Conservation (phyloP, 441 rosid species). For the Melastoma candidum region DNA sequence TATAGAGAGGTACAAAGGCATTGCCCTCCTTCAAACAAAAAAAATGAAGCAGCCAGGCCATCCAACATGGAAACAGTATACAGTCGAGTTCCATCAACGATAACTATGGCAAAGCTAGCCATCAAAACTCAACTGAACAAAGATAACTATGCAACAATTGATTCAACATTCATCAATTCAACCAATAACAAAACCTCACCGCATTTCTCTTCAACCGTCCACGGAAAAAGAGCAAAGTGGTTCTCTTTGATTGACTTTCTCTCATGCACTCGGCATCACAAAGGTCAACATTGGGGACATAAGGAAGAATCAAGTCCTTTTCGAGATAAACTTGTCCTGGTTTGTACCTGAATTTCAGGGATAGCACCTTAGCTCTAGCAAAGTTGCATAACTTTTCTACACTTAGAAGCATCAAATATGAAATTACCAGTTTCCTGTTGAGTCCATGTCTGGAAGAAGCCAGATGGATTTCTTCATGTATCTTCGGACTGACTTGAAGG, state of each 20-base stretch:
- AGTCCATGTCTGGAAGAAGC: constrained; percentile 96
- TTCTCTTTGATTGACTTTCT: constrained; percentile 49
- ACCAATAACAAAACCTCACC: constrained; percentile 34
- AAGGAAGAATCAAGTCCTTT: constrained; percentile 94
- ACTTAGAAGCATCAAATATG: constrained; percentile 6
- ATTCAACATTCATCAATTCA: too few relatives aligned
- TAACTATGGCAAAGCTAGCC: too few relatives aligned
- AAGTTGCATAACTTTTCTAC: too few relatives aligned
- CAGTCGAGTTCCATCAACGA: too few relatives aligned
- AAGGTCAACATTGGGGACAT: constrained; percentile 70
- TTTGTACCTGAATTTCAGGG: constrained; percentile 56
- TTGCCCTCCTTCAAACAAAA: too few relatives aligned
- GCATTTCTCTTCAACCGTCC: constrained; percentile 96
- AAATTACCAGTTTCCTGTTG: constrained; percentile 83
- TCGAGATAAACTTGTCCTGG: constrained; percentile 91
- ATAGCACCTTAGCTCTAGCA: neutral
- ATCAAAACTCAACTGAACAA: too few relatives aligned
- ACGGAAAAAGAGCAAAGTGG: constrained; percentile 62
- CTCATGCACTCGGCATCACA: constrained; percentile 67
- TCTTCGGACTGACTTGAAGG: constrained; percentile 85
- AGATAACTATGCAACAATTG: too few relatives aligned
- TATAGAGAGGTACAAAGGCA: too few relatives aligned
- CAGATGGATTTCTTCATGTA: constrained; percentile 74
- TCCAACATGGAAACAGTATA: too few relatives aligned
- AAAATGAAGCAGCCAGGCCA: too few relatives aligned